Evolutionary conservation across 176 grass and related monocot genomes (phyloP).

Genomic region (Oryza meridionalis): DNA sequence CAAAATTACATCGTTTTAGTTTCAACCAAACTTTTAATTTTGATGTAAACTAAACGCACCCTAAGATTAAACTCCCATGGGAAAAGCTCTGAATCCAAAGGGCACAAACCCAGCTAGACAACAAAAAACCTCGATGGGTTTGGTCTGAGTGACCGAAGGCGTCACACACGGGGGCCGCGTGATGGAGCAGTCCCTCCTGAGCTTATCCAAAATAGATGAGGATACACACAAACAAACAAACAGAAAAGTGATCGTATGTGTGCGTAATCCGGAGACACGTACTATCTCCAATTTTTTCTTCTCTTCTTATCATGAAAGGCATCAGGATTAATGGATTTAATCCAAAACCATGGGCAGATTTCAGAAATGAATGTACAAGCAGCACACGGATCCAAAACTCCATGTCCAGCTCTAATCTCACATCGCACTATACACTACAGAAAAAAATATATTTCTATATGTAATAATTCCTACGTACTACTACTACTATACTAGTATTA

Average conservation of each 20-base stretch:
- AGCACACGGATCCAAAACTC: slow-evolving; percentile 26
- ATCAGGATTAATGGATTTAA: neutral
- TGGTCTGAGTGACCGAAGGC: neutral
- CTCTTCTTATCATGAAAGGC: neutral
- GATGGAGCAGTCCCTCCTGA: neutral
- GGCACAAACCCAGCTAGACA: neutral
- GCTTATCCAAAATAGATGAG: slow-evolving; percentile 29
- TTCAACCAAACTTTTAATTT: no score
- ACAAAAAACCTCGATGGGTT: neutral
- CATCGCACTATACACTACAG: neutral
- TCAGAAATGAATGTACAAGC: neutral
- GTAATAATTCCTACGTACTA: neutral
- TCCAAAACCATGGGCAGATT: neutral
- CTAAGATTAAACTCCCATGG: neutral
- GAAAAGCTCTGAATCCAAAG: neutral
- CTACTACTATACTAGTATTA: neutral
- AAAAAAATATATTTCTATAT: neutral
- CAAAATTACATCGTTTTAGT: no score
- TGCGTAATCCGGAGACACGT: neutral
- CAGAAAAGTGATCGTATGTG: neutral
- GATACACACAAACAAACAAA: neutral
- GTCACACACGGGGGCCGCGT: slow-evolving; percentile 29
- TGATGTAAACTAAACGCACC: no score
- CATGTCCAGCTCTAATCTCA: neutral
- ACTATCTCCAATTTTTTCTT: neutral